These are phyloP conservation scores for Exophiala alcalophila DNA, from an alignment of 2,329 filamentous ascomycete species.

Conservation along the genomic window DNA sequence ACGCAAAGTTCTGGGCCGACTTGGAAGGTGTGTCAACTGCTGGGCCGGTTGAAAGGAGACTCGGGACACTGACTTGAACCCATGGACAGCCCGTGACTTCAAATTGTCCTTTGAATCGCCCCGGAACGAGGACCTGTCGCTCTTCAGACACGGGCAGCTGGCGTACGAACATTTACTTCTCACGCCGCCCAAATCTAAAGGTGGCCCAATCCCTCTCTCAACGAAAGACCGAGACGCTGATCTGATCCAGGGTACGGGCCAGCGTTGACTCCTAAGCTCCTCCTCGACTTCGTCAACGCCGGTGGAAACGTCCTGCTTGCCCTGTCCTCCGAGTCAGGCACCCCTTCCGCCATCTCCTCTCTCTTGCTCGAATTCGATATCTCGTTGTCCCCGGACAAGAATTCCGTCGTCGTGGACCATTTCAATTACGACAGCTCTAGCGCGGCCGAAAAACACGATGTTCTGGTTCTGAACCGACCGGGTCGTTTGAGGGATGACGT, in stretches of 20 bases:
- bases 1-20: conserved; percentile 68
- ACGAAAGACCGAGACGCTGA: conserved; percentile 16
- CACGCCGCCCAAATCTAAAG: conserved; percentile 87
- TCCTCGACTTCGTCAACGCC: conserved; percentile 88
- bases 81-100: conserved; percentile 70
- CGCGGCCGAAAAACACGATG: conserved; percentile 80
- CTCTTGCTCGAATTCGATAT: conserved; percentile 88
- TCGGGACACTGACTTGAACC: conserved; percentile 15
- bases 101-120: conserved; percentile 76
- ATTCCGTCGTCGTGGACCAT: conserved; percentile 84
- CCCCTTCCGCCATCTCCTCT: conserved; percentile 70
- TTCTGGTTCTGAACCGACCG: conserved; percentile 73
- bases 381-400: conserved; percentile 78
- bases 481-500: conserved; percentile 63
- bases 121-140: conserved; percentile 70
- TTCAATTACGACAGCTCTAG: conserved; percentile 84
- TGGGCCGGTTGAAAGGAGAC: no score
- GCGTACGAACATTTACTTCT: conserved; percentile 88
- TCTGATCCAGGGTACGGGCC: conserved; percentile 70
- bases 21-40: conserved; percentile 41
- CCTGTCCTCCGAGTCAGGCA: conserved; percentile 68
- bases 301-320: conserved; percentile 88
- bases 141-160: conserved; percentile 84
- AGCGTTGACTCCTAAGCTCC: conserved; percentile 75
- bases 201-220: conserved; percentile 46